Base-by-base conservation (phyloP, 2,329 filamentous ascomycete species). In the Exophiala alcalophila region DNA sequence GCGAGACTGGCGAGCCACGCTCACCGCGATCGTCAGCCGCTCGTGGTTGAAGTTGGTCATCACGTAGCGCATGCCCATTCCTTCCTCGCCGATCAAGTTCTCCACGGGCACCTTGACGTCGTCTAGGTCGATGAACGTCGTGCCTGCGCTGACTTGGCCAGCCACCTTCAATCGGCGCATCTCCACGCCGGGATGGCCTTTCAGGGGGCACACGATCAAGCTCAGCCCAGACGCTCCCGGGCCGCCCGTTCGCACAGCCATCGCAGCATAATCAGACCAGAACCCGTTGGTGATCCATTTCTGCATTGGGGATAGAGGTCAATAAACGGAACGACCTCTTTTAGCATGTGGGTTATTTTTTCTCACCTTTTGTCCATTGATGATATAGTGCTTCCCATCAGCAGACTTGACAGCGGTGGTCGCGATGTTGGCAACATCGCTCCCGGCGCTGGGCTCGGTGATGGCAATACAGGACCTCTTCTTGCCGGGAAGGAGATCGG, bases 41-140 rank as follows among this genome's bases (percentile, higher is more conserved):
- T 89, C 84, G 61, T 88, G 83, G 66, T 88, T 88, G 74, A 88
- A 88, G 65, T 88, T 86, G 40, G 78, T 82, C 81, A 85, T 86
- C 57, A 84, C 77, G 58, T 85, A 84, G 45, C 70, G 74, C 83
- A 89, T 87, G 4, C 84, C 84, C 56, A 76, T 67, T 8, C 83
- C 83, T 61, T 88, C 84, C 14, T 70, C 54, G 3, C 84, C 84
- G 44, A 89, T 78, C 5, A 88, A 64, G 58, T 88, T 87, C 57
- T 77, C 75, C 0, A 79, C 73, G 0, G 83, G 83, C 1, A 89
- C 84, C 44, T 78, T 73, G 14, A 88, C 84, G 39, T 88, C 82
- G 56, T 87, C 83, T 1, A 89, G 71, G 59, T 86, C 82, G 54
- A 89, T 87, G 61, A 78, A 88, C 0, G 84, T 86, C 1, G 84